Evolutionary conservation across 306 rosid species (phyloP).

Genomic region (Hippophae rhamnoides): DNA sequence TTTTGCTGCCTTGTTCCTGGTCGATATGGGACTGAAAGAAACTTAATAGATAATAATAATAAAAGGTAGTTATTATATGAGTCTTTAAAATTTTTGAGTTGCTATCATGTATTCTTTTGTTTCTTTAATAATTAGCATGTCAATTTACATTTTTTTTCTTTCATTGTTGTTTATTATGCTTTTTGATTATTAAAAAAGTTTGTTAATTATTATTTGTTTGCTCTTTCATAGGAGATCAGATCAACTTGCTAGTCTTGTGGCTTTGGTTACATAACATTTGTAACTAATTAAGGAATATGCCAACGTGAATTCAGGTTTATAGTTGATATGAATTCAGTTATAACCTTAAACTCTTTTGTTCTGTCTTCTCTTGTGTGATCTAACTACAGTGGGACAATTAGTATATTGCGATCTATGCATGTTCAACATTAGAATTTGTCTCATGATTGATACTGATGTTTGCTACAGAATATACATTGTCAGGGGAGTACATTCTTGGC

Average conservation of each 20-base stretch:
- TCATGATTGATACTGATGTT: slow-evolving; percentile 8
- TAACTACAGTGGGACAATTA: background rate
- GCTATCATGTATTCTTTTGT: background rate
- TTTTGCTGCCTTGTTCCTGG: no score
- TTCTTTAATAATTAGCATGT: background rate
- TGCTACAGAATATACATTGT: slow-evolving; percentile 47
- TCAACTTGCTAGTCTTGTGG: slow-evolving; percentile 93
- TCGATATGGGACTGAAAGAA: no score
- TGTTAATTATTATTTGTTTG: background rate
- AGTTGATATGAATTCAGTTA: background rate
- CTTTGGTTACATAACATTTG: slow-evolving; percentile 93
- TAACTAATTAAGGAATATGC: slow-evolving; percentile 67
- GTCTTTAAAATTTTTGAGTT: no score
- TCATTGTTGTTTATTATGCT: background rate
- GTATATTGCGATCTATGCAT: background rate
- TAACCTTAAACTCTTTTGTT: background rate
- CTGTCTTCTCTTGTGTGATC: background rate
- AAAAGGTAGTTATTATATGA: no score
- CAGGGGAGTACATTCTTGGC: slow-evolving; percentile 80
- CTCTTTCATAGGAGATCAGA: slow-evolving; percentile 45
- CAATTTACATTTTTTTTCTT: background rate
- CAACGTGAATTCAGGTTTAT: slow-evolving; percentile 34
- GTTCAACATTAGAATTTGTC: background rate
- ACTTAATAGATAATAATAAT: no score
- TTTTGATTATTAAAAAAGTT: no score